These are phyloP conservation scores for Paraleonurus japonicus DNA, from an alignment of 257 asterid species.

Conservation along the genomic window DNA sequence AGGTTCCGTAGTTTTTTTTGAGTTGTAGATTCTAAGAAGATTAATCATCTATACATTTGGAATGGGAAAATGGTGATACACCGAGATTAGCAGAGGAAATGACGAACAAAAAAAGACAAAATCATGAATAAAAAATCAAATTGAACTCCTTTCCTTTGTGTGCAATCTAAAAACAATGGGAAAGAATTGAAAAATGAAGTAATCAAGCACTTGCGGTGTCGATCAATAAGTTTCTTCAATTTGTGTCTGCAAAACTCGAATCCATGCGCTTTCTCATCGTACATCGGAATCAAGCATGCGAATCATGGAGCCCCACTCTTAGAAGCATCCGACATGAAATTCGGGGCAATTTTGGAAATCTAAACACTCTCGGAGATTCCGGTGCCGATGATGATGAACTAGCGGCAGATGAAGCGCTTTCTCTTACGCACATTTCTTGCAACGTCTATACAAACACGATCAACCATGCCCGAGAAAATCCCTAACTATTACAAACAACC, in stretches of 20 bases:
- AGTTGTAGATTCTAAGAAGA: neutral
- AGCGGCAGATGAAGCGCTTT: constrained; percentile 34
- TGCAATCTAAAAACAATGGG: constrained; percentile 25
- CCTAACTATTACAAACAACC: constrained; percentile 56
- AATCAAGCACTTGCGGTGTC: constrained; percentile 24
- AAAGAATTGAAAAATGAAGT: constrained; percentile 31
- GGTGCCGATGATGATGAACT: constrained; percentile 18
- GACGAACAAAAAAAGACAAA: neutral
- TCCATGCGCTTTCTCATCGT: constrained; percentile 13
- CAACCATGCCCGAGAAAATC: constrained; percentile 91
- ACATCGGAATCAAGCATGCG: constrained; percentile 41
- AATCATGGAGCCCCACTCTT: constrained; percentile 52
- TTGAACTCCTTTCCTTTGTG: constrained; percentile 9
- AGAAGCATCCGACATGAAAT: constrained; percentile 60
- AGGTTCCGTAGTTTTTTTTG: neutral
- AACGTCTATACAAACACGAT: constrained; percentile 75
- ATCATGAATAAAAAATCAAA: neutral
- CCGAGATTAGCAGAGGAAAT: neutral
- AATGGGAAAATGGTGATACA: neutral
- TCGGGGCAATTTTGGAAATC: constrained; percentile 80
- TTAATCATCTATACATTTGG: neutral
- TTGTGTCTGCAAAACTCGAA: constrained; percentile 30
- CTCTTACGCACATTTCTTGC: constrained; percentile 68
- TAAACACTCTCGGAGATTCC: constrained; percentile 59
- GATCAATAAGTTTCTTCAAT: neutral